Evolutionary conservation across 169 alveolate genomes (phyloP), one percentile per base, ranked within the genome.

Genomic region (Eimeria tenella): DNA sequence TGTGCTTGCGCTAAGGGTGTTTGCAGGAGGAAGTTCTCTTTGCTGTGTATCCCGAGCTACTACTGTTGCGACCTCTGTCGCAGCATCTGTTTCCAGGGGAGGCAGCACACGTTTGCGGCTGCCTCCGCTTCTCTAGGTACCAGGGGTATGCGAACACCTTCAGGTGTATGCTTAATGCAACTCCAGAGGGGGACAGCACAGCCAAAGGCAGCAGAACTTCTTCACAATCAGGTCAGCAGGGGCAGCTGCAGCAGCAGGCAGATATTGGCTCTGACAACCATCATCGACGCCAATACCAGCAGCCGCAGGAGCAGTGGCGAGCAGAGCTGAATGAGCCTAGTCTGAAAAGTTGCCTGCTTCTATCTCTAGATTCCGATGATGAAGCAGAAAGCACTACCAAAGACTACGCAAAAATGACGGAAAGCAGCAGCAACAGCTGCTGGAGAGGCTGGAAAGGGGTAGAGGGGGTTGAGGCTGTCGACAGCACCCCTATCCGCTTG

Each of bases 31-130:
- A 89, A 49, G 65, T 89, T 17, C 42, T 89, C 15, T 73, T 89
- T 50, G 93, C 93, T 17, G 53, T 74, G 73, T 74, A 53, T 49
- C 93, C 93, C 15, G 93, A 86, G 93, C 93, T 86, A 11, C 93
- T 86, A 11, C 93, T 86, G 49, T 83, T 86, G 42, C 88, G 94
- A 2, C 88, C 65, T 15, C 65, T 89, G 50, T 49, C 65, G 49
- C 94, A 71, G 77, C 87, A 62, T n/a, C 55, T 89, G 77, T 19
- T 42, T 10, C 42, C n/a, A n/a, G 56, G 73, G 52, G 94, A 89
- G 21, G 82, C 81, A 49, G 82, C 79, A 60, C 75, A 65, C 50
- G 23, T 21, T 42, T 4, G 50, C 49, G 94, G 94, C 52, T 62
- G 75, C n/a, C 60, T 89, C 55, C 60, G 84, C 19, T 89, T 89